These are phyloP conservation scores for Globisporangium barbulae DNA, from an alignment of 352 stramenopile species.

Conservation along the genomic window DNA sequence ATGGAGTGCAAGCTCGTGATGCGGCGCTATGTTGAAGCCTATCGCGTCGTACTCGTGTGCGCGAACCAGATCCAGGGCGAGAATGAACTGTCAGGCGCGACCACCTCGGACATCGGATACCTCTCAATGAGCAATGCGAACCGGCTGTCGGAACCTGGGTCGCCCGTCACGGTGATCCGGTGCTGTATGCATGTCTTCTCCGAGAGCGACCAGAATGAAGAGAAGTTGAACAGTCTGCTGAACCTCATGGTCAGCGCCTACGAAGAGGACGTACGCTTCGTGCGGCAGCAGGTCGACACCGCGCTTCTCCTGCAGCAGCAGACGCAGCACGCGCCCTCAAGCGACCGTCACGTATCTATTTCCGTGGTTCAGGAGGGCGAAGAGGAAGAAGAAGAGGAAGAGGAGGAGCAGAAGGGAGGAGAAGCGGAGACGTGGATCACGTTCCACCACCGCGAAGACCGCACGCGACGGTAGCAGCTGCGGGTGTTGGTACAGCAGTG, in stretches of 20 bases:
- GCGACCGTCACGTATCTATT: no score
- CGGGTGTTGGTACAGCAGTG: no score
- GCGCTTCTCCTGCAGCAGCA: not conserved
- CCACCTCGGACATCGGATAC: conserved; percentile 30
- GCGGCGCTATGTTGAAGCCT: conserved; percentile 29
- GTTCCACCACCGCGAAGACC: no score
- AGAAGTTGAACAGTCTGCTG: not conserved
- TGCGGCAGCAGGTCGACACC: not conserved
- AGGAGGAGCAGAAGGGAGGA: no score
- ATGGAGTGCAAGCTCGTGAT: conserved; percentile 31
- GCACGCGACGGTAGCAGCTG: no score
- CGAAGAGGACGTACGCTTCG: conserved; percentile 7
- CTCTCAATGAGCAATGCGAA: not conserved
- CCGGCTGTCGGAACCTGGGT: not conserved
- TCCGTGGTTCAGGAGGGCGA: no score
- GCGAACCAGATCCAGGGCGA: conserved; percentile 30
- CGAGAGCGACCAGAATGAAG: not conserved
- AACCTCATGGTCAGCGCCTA: conserved; percentile 5
- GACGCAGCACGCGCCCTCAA: no score
- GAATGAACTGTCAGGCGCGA: conserved; percentile 24
- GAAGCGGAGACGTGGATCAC: no score
- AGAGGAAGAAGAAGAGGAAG: no score
- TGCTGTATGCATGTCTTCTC: conserved; percentile 10
- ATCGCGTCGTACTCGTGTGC: conserved; percentile 31
- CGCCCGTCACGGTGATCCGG: not conserved